phyloP scores from a whole-genome alignment of 108 stramenopile species.

The Mayamaea pseudoterrestris region DNA sequence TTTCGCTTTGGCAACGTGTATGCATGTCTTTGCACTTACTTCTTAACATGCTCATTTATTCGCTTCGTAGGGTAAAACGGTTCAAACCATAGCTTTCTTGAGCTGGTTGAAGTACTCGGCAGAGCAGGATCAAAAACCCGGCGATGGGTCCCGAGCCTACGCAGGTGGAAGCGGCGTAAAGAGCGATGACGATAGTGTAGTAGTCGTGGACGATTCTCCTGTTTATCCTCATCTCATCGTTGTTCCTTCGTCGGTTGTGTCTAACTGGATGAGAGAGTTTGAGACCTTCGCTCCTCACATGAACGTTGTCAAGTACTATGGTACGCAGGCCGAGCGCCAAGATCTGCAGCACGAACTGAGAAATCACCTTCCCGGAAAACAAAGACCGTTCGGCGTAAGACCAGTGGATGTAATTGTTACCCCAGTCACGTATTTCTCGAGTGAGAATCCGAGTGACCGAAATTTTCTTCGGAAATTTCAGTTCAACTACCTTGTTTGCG shows the following conservation, averaged over 20 bases:
- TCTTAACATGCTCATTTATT: background rate
- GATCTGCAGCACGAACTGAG: constrained; percentile 36
- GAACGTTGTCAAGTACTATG: constrained; percentile 80
- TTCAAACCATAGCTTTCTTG: constrained; percentile 92
- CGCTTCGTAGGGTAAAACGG: constrained; percentile 57
- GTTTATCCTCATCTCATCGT: constrained; percentile 80
- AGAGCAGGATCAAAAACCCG: constrained; percentile 2
- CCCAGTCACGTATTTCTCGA: constrained; percentile 72
- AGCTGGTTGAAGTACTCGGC: constrained; percentile 60
- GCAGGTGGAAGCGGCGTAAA: background rate
- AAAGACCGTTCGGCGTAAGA: background rate
- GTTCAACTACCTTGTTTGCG: constrained; percentile 71
- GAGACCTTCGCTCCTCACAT: constrained; percentile 75
- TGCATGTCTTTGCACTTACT: too few species aligned
- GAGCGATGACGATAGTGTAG: constrained; percentile 1
- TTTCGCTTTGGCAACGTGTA: too few species aligned
- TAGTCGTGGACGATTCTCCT: constrained; percentile 7
- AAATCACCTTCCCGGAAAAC: constrained; percentile 13
- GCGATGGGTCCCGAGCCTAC: background rate
- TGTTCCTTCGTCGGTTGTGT: constrained; percentile 87
- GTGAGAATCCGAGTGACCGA: constrained; percentile 60
- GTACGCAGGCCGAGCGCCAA: constrained; percentile 42
- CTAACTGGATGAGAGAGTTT: constrained; percentile 95
- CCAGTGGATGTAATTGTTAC: constrained; percentile 63
- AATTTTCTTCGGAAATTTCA: constrained; percentile 59